Conservation (phyloP, 352 stramenopile species). For the Pythium rhizo-oryzae region DNA sequence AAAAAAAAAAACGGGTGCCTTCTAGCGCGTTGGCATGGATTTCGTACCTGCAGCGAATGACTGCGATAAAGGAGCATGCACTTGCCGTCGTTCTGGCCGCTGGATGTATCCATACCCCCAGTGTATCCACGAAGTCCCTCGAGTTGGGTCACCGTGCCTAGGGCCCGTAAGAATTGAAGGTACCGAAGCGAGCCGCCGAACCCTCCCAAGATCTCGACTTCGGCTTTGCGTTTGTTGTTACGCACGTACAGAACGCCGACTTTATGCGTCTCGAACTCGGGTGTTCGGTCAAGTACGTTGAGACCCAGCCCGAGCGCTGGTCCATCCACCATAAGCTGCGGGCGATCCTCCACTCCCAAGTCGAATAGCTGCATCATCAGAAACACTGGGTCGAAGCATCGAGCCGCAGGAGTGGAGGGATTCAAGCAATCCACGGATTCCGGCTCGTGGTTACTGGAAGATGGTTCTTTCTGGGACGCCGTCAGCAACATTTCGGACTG, state of each 20-base stretch:
- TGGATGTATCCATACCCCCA: constrained; percentile 71
- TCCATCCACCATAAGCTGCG: constrained; percentile 63
- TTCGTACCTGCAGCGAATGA: constrained; percentile 57
- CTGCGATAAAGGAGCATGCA: constrained; percentile 79
- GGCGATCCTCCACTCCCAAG: constrained; percentile 51
- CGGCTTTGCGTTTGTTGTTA: constrained; percentile 50
- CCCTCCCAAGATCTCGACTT: constrained; percentile 70
- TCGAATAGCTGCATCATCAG: constrained; percentile 89
- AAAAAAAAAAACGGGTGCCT: not conserved
- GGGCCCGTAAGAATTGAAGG: constrained; percentile 64
- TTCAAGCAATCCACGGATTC: not conserved
- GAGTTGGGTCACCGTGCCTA: constrained; percentile 73
- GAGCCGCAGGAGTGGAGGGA: constrained; percentile 2
- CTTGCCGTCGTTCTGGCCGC: constrained; percentile 67
- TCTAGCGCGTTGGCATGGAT: not conserved
- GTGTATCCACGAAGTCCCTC: constrained; percentile 68
- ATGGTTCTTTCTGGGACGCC: not conserved
- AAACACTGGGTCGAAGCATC: constrained; percentile 56
- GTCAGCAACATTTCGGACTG: not conserved
- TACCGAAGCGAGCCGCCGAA: constrained; percentile 76
- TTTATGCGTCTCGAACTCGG: constrained; percentile 86
- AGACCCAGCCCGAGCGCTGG: constrained; percentile 58
- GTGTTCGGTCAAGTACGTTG: constrained; percentile 79
- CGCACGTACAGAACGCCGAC: constrained; percentile 81
- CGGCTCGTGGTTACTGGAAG: not conserved